These are phyloP conservation scores for Hansenula lynferdii DNA, from an alignment of 1,139 yeast species.

Conservation along the genomic window DNA sequence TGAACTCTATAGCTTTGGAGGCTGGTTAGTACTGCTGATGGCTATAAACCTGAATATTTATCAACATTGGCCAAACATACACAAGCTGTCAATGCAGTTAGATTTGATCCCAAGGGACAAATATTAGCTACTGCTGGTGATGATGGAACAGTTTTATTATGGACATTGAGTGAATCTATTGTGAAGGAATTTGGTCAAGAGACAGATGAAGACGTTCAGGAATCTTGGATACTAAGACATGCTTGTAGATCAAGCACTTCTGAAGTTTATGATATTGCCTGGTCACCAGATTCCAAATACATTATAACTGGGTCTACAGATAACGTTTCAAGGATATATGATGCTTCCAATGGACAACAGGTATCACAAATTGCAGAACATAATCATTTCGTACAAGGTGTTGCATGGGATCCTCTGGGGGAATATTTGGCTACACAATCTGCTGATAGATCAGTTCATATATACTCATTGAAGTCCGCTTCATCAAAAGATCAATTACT, in stretches of 20 bases:
- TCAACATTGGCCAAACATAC: constrained; percentile 84
- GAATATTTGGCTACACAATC: constrained; percentile 81
- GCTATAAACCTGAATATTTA: constrained; percentile 46
- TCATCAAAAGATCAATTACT: constrained; percentile 20
- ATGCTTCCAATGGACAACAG: constrained; percentile 51
- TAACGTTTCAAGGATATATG: constrained; percentile 68
- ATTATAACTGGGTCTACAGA: constrained; percentile 93
- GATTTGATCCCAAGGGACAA: constrained; percentile 68
- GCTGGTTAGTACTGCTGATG: constrained; percentile 26
- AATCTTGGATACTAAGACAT: constrained; percentile 62
- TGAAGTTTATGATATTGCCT: constrained; percentile 84
- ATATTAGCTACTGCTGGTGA: constrained; percentile 89
- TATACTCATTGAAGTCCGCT: constrained; percentile 40
- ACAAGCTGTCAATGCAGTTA: constrained; percentile 89
- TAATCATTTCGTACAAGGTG: constrained; percentile 90
- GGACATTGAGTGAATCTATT: constrained; percentile 58
- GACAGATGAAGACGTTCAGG: constrained; percentile 53
- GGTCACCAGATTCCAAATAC: constrained; percentile 82
- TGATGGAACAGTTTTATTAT: constrained; percentile 81
- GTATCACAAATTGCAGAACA: constrained; percentile 68
- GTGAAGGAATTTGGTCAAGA: constrained; percentile 54
- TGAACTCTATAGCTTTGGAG: constrained; percentile 27
- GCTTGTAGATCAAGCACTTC: constrained; percentile 58
- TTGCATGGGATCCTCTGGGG: constrained; percentile 87
- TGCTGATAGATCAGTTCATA: constrained; percentile 78